A percentile compares a stretch with the other conserved stretches of the same genome.
These are phyloP conservation scores for Cladophialophora psammophila DNA, from an alignment of 2,329 filamentous ascomycete species.

Conservation along the genomic window DNA sequence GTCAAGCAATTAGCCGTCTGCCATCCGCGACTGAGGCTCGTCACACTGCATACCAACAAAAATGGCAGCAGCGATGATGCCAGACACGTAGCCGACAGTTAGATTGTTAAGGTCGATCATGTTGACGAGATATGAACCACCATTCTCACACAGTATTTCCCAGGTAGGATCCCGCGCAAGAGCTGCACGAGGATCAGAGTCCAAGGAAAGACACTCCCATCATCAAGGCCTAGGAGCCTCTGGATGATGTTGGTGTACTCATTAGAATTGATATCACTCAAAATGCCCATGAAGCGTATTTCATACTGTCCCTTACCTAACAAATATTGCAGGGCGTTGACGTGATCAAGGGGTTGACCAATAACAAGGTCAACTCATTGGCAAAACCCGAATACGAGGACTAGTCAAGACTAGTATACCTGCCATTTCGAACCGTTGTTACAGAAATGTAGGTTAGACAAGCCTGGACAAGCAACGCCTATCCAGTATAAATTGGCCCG, in stretches of 20 bases:
- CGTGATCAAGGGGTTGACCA: background rate
- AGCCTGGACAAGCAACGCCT: too few species aligned
- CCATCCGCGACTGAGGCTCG: background rate
- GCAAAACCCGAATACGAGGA: background rate
- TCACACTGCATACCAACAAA: slow-evolving; percentile 41
- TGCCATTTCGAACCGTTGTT: background rate
- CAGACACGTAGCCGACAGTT: slow-evolving; percentile 50
- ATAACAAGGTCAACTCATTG: background rate
- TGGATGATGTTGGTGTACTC: background rate
- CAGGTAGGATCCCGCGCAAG: background rate
- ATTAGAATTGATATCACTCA: background rate
- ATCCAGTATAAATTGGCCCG: background rate
- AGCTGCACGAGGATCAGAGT: background rate
- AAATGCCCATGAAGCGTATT: background rate
- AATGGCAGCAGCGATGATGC: slow-evolving; percentile 50
- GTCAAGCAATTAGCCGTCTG: background rate
- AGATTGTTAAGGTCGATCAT: slow-evolving; percentile 26
- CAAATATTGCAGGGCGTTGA: background rate
- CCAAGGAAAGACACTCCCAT: background rate
- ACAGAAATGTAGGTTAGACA: background rate
- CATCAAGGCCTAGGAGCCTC: background rate
- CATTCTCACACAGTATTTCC: background rate
- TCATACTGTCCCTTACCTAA: background rate
- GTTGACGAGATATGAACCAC: background rate
- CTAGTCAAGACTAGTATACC: background rate